Evolutionary conservation across 2,329 filamentous ascomycete genomes (phyloP).

Genomic region (Bisporella sp.): DNA sequence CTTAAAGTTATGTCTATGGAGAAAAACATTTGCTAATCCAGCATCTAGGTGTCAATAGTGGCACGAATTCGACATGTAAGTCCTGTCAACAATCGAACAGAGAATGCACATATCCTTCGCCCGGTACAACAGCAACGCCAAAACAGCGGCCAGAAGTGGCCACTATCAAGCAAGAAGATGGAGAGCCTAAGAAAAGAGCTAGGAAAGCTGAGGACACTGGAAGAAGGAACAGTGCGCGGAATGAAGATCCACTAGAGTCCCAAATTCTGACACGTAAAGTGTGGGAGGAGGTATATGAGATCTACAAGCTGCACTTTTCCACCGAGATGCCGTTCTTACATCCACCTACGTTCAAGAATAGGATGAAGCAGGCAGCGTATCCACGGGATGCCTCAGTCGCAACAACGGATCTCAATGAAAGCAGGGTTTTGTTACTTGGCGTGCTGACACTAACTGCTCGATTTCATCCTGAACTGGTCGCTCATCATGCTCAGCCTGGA

Average conservation of each 20-base stretch:
- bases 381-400: conserved; percentile 20
- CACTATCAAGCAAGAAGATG: conserved; percentile 25
- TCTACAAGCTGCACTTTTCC: conserved; percentile 65
- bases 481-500: conserved; percentile 31
- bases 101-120: conserved; percentile 65
- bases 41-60: conserved; percentile 48
- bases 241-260: conserved; percentile 55
- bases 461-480: conserved; percentile 55
- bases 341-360: conserved; percentile 52
- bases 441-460: conserved; percentile 63
- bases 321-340: conserved; percentile 69
- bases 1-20: not conserved
- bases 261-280: conserved; percentile 55
- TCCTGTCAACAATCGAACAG: conserved; percentile 66
- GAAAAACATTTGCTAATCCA: conserved; percentile 3
- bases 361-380: conserved; percentile 37
- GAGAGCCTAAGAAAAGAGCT: conserved; percentile 40
- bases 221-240: conserved; percentile 26
- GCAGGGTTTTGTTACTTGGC: conserved; percentile 55
- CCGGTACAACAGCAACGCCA: conserved; percentile 28
- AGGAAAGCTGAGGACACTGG: conserved; percentile 30
- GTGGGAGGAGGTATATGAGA: conserved; percentile 63
- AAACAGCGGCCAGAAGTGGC: conserved; percentile 20
- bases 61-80: conserved; percentile 64
- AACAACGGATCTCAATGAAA: conserved; percentile 30